phyloP scores from a whole-genome alignment of 352 stramenopile species.

The Pythium scleroteichum region DNA sequence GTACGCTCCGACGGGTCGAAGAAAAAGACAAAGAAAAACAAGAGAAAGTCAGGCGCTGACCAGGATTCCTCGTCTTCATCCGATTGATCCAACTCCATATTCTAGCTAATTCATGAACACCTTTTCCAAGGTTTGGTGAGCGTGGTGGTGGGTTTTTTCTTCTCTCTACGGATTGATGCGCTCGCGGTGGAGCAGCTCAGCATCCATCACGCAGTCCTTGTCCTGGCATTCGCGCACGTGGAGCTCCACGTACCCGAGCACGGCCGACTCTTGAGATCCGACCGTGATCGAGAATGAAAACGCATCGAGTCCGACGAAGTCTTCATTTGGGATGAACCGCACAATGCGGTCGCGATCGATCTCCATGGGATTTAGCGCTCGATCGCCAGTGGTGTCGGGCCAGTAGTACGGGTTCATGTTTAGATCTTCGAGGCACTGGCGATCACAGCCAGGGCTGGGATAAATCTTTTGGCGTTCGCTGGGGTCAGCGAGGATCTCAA shows the following conservation, averaged over 20 bases:
- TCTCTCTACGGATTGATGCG: not conserved
- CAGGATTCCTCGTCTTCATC: no score
- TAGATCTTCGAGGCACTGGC: slow-evolving; percentile 40
- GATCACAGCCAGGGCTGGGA: slow-evolving; percentile 47
- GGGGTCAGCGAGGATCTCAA: slow-evolving; percentile 48
- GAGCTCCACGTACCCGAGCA: slow-evolving; percentile 59
- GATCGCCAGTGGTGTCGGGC: slow-evolving; percentile 42
- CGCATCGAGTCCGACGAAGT: slow-evolving; percentile 51
- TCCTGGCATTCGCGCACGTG: slow-evolving; percentile 61
- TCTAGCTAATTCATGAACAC: no score
- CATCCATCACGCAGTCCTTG: slow-evolving; percentile 29
- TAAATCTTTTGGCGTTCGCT: slow-evolving; percentile 58
- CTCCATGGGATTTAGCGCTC: slow-evolving; percentile 44
- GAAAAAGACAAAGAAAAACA: not conserved
- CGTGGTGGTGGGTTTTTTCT: no score
- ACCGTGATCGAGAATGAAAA: slow-evolving; percentile 64
- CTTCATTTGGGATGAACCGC: slow-evolving; percentile 55
- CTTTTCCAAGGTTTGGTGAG: no score
- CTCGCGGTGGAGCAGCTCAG: slow-evolving; percentile 13
- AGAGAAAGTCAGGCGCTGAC: not conserved
- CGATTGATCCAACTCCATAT: no score
- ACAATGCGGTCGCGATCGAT: slow-evolving; percentile 48
- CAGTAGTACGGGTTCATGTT: slow-evolving; percentile 67
- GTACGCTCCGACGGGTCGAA: not conserved
- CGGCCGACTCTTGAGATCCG: slow-evolving; percentile 37